phyloP scores from a whole-genome alignment of 2,329 filamentous ascomycete species.

The Neonectria sp. region DNA sequence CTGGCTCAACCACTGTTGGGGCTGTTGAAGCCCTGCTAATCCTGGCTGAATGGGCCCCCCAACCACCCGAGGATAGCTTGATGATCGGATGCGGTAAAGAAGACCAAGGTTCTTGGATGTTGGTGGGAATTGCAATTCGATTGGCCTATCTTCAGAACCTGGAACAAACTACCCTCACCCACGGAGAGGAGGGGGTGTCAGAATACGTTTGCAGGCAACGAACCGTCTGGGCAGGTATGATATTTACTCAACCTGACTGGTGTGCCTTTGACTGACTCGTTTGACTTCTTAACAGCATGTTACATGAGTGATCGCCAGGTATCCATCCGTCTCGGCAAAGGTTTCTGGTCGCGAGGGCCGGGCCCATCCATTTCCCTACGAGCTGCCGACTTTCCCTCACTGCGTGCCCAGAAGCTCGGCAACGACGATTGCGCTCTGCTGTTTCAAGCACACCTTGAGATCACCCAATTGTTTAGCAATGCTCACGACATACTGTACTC shows the following conservation, averaged over 20 bases:
- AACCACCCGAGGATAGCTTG: slow-evolving; percentile 73
- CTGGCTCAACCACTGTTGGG: slow-evolving; percentile 77
- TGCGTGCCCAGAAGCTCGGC: slow-evolving; percentile 70
- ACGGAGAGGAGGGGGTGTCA: slow-evolving; percentile 71
- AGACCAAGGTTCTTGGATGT: slow-evolving; percentile 84
- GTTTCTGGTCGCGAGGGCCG: slow-evolving; percentile 81
- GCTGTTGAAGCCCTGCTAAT: slow-evolving; percentile 79
- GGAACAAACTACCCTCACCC: slow-evolving; percentile 77
- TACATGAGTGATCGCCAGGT: slow-evolving; percentile 79
- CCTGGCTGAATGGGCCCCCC: slow-evolving; percentile 81
- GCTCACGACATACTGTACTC: slow-evolving; percentile 83
- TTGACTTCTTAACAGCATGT: slow-evolving; percentile 58
- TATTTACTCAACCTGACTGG: not conserved
- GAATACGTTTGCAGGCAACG: slow-evolving; percentile 74
- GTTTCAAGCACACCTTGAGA: slow-evolving; percentile 79
- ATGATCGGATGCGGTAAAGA: slow-evolving; percentile 80
- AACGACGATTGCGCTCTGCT: slow-evolving; percentile 78
- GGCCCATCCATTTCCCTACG: slow-evolving; percentile 76
- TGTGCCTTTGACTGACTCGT: not conserved
- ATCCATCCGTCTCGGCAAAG: slow-evolving; percentile 79
- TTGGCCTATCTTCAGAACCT: slow-evolving; percentile 80
- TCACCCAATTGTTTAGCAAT: slow-evolving; percentile 81
- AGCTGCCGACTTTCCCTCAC: slow-evolving; percentile 77
- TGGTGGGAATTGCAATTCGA: slow-evolving; percentile 78
- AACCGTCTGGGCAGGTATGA: slow-evolving; percentile 75